Conservation (phyloP, 306 rosid species). For the Medicago ruthenica region DNA sequence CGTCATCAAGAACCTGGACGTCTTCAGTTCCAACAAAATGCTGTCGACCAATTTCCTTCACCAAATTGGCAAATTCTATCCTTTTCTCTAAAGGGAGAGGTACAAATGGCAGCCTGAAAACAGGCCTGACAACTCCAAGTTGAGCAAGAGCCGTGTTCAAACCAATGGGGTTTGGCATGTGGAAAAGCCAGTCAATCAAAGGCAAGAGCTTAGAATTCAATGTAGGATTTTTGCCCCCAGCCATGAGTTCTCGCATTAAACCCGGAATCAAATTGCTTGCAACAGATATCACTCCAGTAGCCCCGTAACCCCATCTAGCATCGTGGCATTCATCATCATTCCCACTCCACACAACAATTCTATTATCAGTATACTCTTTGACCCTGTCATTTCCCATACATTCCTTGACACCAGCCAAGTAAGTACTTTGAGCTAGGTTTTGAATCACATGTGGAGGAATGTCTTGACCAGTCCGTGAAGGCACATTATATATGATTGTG, state of each 20-base stretch:
- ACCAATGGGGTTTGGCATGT: slow-evolving; percentile 89
- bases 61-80: slow-evolving; percentile 72
- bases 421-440: slow-evolving; percentile 59
- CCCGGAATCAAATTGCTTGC: slow-evolving; percentile 90
- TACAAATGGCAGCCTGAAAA: slow-evolving; percentile 91
- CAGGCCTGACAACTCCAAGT: slow-evolving; percentile 92
- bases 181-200: slow-evolving; percentile 81
- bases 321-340: slow-evolving; percentile 94
- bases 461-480: slow-evolving; percentile 94
- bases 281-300: slow-evolving; percentile 89
- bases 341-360: slow-evolving; percentile 89
- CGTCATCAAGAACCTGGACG: slow-evolving; percentile 73
- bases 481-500: slow-evolving; percentile 88
- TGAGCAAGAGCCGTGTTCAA: slow-evolving; percentile 96
- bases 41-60: slow-evolving; percentile 79
- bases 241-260: slow-evolving; percentile 79
- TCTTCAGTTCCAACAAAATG: slow-evolving; percentile 78
- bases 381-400: slow-evolving; percentile 83
- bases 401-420: slow-evolving; percentile 93
- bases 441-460: slow-evolving; percentile 81
- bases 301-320: slow-evolving; percentile 94
- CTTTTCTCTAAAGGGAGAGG: slow-evolving; percentile 83
- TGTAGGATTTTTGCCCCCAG: slow-evolving; percentile 66
- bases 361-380: slow-evolving; percentile 63
- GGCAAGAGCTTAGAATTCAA: slow-evolving; percentile 75